These are phyloP conservation scores for Tylopilus subfusipes DNA, from an alignment of 768 basidiomycete genomes.

Conservation along the genomic window DNA sequence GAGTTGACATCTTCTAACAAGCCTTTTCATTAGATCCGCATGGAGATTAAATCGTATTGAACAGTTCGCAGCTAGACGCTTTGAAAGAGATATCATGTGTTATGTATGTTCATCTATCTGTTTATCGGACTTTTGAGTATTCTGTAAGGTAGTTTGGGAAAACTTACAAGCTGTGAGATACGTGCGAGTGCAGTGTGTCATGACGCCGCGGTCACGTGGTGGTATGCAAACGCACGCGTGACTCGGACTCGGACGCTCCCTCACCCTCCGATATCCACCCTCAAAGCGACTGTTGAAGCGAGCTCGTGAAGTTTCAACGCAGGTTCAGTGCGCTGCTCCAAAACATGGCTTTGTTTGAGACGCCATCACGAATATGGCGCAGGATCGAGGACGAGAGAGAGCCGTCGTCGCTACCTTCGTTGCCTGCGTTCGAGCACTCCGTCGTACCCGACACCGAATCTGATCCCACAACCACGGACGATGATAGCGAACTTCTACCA, in stretches of 20 bases:
- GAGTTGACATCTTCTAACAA: not conserved
- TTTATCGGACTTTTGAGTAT: not conserved
- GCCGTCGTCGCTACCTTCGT: slow-evolving; percentile 78
- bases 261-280: not conserved
- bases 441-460: slow-evolving; percentile 36
- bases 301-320: not conserved
- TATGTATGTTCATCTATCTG: slow-evolving; percentile 5
- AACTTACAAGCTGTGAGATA: too few species aligned
- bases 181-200: too few species aligned
- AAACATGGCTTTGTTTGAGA: slow-evolving; percentile 59
- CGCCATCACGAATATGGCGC: slow-evolving; percentile 81
- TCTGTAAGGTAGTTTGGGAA: not conserved
- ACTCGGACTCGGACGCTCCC: not conserved
- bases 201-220: slow-evolving; percentile 3
- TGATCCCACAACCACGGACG: slow-evolving; percentile 38
- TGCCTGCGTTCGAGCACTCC: slow-evolving; percentile 70
- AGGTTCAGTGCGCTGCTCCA: not conserved
- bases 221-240: not conserved
- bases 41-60: slow-evolving; percentile 31
- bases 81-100: not conserved
- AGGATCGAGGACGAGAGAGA: slow-evolving; percentile 76
- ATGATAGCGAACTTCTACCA: slow-evolving; percentile 46
- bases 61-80: not conserved
- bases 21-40: slow-evolving; percentile 16
- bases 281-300: not conserved